Conservation (phyloP, 805 yeast species). For the Metschnikowia proteae region DNA sequence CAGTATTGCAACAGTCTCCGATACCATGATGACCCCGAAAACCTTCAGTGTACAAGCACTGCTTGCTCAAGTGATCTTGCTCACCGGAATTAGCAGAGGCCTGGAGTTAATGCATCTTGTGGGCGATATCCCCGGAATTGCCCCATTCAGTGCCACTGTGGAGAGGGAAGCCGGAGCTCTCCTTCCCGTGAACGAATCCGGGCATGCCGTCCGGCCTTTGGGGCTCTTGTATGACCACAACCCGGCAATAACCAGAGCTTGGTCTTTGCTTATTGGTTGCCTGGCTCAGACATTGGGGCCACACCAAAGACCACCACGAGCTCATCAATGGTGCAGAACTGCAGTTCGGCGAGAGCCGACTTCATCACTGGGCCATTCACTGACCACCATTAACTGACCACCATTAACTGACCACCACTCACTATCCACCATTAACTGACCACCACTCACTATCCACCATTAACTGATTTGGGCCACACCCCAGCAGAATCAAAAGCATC, state of each 20-base stretch:
- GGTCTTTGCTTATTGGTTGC: constrained; percentile 79
- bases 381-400: constrained; percentile 67
- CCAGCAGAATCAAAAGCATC: constrained; percentile 36
- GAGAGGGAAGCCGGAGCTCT: constrained; percentile 39
- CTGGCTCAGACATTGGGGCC: constrained; percentile 75
- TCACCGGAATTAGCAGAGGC: constrained; percentile 46
- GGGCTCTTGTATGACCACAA: constrained; percentile 61
- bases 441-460: no score
- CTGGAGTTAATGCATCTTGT: constrained; percentile 39
- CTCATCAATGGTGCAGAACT: constrained; percentile 70
- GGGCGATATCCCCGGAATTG: constrained; percentile 18
- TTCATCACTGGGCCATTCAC: constrained; percentile 79
- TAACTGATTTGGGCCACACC: no score
- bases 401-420: no score
- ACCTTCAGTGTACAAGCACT: constrained; percentile 42
- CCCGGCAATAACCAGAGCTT: constrained; percentile 63
- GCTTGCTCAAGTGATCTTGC: constrained; percentile 40
- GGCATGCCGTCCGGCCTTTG: constrained; percentile 48
- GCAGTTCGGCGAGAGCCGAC: constrained; percentile 70
- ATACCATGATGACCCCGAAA: no score
- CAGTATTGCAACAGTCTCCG: no score
- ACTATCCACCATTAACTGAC: no score
- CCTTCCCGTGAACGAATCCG: constrained; percentile 50
- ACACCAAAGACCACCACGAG: constrained; percentile 81
- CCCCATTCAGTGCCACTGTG: constrained; percentile 33